Evolutionary conservation across 2,329 filamentous ascomycete genomes (phyloP).

Genomic region (Nemania sp.): DNA sequence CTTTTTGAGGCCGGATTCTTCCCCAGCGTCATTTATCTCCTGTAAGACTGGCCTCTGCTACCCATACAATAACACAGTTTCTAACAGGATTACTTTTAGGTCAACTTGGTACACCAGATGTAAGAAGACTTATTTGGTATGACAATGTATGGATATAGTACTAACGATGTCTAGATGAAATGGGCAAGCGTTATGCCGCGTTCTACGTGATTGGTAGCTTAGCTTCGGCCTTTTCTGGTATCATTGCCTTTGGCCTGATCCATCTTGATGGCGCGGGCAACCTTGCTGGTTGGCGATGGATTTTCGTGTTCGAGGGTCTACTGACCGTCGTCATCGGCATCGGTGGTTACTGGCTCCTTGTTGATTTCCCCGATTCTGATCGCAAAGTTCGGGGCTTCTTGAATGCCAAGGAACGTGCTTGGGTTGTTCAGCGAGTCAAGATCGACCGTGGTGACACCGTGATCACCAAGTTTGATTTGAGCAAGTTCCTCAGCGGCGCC

Average conservation of each 20-base stretch:
- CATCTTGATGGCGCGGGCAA: slow-evolving; percentile 61
- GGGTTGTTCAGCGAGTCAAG: slow-evolving; percentile 46
- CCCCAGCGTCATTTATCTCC: slow-evolving; percentile 69
- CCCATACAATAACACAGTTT: not conserved
- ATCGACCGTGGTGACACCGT: slow-evolving; percentile 51
- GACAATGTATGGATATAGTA: not conserved
- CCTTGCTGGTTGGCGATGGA: slow-evolving; percentile 67
- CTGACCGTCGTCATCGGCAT: slow-evolving; percentile 55
- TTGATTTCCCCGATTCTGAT: slow-evolving; percentile 54
- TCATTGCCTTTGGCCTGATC: slow-evolving; percentile 72
- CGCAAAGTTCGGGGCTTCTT: slow-evolving; percentile 47
- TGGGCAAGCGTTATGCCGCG: slow-evolving; percentile 69
- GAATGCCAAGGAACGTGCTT: slow-evolving; percentile 42
- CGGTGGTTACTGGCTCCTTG: slow-evolving; percentile 47
- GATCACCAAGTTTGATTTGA: slow-evolving; percentile 49
- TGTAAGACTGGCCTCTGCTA: slow-evolving; percentile 43
- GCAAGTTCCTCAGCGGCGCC: slow-evolving; percentile 42
- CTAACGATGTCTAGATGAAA: slow-evolving; percentile 54
- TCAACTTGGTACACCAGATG: slow-evolving; percentile 71
- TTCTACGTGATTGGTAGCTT: slow-evolving; percentile 72
- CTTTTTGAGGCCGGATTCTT: slow-evolving; percentile 72
- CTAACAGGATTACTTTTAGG: slow-evolving; percentile 9
- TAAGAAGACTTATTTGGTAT: slow-evolving; percentile 33
- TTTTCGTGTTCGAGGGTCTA: slow-evolving; percentile 60
- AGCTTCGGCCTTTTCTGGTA: slow-evolving; percentile 67